phyloP scores from a whole-genome alignment of 1,139 yeast genomes.

The Candida mesenterica region DNA sequence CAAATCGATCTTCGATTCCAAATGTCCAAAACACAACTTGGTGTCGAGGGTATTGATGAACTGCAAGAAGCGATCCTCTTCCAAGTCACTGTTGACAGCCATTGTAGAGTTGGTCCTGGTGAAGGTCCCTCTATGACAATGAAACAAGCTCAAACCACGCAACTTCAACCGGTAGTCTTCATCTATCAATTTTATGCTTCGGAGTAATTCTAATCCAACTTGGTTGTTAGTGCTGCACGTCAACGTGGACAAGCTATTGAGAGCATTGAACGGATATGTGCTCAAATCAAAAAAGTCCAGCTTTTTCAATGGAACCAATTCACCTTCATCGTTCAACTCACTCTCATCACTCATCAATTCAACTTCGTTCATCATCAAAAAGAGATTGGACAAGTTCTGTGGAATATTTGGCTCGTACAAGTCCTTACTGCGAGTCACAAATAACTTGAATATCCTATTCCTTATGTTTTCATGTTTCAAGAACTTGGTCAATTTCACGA shows the following conservation, averaged over 20 bases:
- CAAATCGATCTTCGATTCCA: conserved; percentile 29
- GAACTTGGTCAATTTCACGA: conserved; percentile 26
- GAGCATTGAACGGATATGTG: conserved; percentile 19
- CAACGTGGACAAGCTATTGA: conserved; percentile 28
- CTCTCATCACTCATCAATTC: conserved; percentile 26
- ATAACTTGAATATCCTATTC: conserved; percentile 31
- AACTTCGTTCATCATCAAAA: conserved; percentile 32
- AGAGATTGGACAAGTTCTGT: conserved; percentile 30
- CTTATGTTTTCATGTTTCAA: conserved; percentile 27
- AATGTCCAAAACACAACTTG: conserved; percentile 20
- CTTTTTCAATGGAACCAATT: conserved; percentile 2
- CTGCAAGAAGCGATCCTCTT: conserved; percentile 9
- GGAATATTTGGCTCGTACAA: conserved; percentile 30
- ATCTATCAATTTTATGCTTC: conserved; percentile 21
- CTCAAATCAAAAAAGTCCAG: conserved; percentile 23
- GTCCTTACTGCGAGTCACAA: conserved; percentile 26
- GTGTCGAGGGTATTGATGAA: conserved; percentile 21
- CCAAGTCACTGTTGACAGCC: conserved; percentile 1
- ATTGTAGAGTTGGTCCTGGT: conserved; percentile 6
- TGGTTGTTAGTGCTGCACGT: conserved; percentile 36
- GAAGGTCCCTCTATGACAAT: conserved; percentile 29
- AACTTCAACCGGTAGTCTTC: conserved; percentile 25
- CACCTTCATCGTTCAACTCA: conserved; percentile 18
- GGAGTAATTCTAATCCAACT: conserved; percentile 31
- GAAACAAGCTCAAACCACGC: conserved; percentile 33